Conservation (phyloP, 768 basidiomycete genomes). For the Pulveroboletus ravenelii region DNA sequence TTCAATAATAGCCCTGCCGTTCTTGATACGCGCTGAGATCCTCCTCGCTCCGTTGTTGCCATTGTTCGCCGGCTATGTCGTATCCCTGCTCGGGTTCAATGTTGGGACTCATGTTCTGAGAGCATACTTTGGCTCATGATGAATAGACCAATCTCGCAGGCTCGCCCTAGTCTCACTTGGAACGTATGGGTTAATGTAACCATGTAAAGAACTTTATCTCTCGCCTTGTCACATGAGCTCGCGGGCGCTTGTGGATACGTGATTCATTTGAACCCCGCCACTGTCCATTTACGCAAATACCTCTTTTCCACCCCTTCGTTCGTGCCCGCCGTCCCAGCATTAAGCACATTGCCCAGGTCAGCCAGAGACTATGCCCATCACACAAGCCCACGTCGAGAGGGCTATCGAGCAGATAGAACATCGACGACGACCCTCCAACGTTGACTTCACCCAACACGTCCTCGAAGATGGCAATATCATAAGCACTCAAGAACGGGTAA, state of each 20-base stretch:
- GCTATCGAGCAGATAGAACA: slow-evolving; percentile 37
- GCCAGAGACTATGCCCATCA: slow-evolving; percentile 28
- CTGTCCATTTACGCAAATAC: slow-evolving; percentile 17
- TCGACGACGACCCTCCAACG: slow-evolving; percentile 48
- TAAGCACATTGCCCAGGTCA: neutral
- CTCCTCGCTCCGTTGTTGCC: slow-evolving; percentile 89
- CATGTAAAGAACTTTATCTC: slow-evolving; percentile 1
- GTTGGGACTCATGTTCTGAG: slow-evolving; percentile 76
- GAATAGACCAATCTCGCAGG: neutral
- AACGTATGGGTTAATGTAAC: slow-evolving; percentile 13
- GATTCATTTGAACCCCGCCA: slow-evolving; percentile 29
- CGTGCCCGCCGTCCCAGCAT: slow-evolving; percentile 2
- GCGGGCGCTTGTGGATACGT: neutral
- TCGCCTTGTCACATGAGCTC: neutral
- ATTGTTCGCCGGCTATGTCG: slow-evolving; percentile 78
- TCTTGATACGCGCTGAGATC: slow-evolving; percentile 84
- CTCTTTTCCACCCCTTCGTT: slow-evolving; percentile 2
- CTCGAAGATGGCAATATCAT: slow-evolving; percentile 90
- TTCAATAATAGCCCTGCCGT: slow-evolving; percentile 70
- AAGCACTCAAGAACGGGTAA: slow-evolving; percentile 90
- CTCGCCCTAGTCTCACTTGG: neutral
- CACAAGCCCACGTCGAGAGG: slow-evolving; percentile 28
- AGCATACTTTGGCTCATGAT: slow-evolving; percentile 65
- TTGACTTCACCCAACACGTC: slow-evolving; percentile 90
- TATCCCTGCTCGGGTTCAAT: slow-evolving; percentile 88